Base-by-base conservation (phyloP, 2,329 filamentous ascomycete species). In the Aureobasidium sp. region DNA sequence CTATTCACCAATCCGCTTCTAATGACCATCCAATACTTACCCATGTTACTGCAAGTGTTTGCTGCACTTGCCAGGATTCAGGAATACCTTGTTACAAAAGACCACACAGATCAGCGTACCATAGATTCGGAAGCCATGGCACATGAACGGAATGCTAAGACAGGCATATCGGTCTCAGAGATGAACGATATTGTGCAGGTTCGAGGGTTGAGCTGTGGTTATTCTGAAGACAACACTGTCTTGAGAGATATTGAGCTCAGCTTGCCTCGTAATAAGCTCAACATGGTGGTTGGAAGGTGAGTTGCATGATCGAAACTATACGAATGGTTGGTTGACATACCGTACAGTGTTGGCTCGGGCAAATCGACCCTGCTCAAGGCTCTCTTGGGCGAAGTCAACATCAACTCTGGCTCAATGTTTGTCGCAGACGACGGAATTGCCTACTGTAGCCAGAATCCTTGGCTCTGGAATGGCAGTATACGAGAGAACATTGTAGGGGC, bases 401-500 rank as follows among this genome's bases (percentile, higher is more conserved):
- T 64, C 45, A 40, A 29, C 8, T 42, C 31, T 35, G 63, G 63
- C 11, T 53, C 45, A 15, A 58, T 64, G 4, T 13, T 37, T 9
- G 31, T 64, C 37, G 51, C 61, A 10, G 46, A 51, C 19, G 54
- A 50, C n/a, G 59, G 62, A 10, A 61, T 64, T 17, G 58, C 64
- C 15, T 65, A 57, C 33, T 64, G 62, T 43, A 60, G 40, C 35
- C 67, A 70, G 19, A 58, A 62, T 19, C 64, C 69, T 1, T 94
- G 89, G 89, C 89, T 94, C 51, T 89, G 93, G 68, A 93, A 92
- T 66, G 87, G 86, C 0, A 88, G 84, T 6, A 85, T 95, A 63
- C 84, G 81, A 60, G 85, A 90, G 46, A 95, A 94, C 66, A 87
- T 94, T 54, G 71, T 90, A 0, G 94, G 93, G 63, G 88, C 88